A percentile compares a stretch with the other conserved stretches of the same genome.
Conservation (phyloP, 1,284 basidiomycete species). For the Paramarasmius palmivorus region DNA sequence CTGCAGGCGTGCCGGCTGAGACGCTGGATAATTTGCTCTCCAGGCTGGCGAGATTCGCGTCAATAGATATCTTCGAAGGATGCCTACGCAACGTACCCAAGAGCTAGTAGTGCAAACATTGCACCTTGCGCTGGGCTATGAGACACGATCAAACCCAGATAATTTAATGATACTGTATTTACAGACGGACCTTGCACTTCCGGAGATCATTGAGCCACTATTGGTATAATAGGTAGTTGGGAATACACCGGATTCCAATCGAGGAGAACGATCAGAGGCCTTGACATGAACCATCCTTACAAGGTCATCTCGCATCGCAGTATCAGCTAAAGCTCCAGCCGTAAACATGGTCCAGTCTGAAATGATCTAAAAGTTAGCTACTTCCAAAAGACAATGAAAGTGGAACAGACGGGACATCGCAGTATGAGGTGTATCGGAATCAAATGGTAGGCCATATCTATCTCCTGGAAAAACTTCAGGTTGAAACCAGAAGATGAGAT, state of each 20-base stretch:
- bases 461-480: constrained; percentile 10
- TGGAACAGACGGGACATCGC: constrained; percentile 29
- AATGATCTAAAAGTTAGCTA: neutral
- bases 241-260: constrained; percentile 26
- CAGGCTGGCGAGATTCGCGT: neutral
- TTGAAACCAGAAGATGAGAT: neutral
- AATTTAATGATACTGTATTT: too few species aligned
- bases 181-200: constrained; percentile 21
- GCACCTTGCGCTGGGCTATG: constrained; percentile 35
- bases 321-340: constrained; percentile 31
- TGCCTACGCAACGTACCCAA: constrained; percentile 32
- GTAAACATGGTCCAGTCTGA: constrained; percentile 42
- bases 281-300: constrained; percentile 30
- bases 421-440: constrained; percentile 21
- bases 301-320: constrained; percentile 28
- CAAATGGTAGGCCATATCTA: constrained; percentile 26
- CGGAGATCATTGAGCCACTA: constrained; percentile 20
- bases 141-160: neutral
- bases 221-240: constrained; percentile 27
- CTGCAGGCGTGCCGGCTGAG: neutral
- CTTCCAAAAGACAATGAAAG: too few species aligned
- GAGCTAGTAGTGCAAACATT: constrained; percentile 30
- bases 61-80: too few species aligned
- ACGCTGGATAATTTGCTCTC: neutral
- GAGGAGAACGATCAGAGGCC: constrained; percentile 20